Conservation (phyloP, 1,284 basidiomycete genomes). For the Trametes pubescens region DNA sequence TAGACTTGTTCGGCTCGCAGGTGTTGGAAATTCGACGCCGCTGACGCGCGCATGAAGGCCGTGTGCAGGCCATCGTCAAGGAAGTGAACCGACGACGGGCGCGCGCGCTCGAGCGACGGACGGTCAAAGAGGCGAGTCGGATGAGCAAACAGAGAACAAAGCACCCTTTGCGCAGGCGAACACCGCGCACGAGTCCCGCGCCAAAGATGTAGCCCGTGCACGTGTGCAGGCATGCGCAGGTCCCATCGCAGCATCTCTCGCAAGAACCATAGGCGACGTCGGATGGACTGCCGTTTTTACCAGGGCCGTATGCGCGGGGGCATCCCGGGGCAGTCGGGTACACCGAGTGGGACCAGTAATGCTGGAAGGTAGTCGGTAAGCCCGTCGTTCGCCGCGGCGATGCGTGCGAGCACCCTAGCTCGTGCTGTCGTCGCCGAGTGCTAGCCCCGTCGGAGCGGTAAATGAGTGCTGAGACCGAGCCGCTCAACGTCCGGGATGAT, state of each 20-base stretch:
- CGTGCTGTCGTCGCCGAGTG: constrained; percentile 24
- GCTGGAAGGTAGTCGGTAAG: constrained; percentile 24
- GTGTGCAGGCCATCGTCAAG: constrained; percentile 5
- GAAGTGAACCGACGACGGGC: constrained; percentile 6
- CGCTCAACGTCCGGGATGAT: constrained; percentile 29
- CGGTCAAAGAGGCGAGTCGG: background rate
- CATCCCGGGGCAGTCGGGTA: constrained; percentile 16
- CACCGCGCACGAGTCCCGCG: constrained; percentile 19
- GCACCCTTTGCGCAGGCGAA: background rate
- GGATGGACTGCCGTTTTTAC: constrained; percentile 10
- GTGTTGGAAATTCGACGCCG: constrained; percentile 8
- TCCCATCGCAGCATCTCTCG: constrained; percentile 20
- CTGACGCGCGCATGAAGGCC: constrained; percentile 12
- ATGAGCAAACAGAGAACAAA: constrained; percentile 18
- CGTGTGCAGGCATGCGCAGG: constrained; percentile 22
- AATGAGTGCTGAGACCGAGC: constrained; percentile 27
- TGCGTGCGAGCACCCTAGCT: constrained; percentile 28
- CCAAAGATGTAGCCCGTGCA: constrained; percentile 14
- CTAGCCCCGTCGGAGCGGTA: constrained; percentile 21
- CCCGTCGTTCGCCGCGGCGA: constrained; percentile 25
- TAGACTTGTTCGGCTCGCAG: constrained; percentile 19
- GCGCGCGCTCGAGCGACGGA: background rate
- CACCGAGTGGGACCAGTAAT: constrained; percentile 16
- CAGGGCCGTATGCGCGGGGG: constrained; percentile 11
- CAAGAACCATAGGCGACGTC: constrained; percentile 16